phyloP scores from a whole-genome alignment of 176 grass and related monocot genomes.

The Phoenix roebelenii region DNA sequence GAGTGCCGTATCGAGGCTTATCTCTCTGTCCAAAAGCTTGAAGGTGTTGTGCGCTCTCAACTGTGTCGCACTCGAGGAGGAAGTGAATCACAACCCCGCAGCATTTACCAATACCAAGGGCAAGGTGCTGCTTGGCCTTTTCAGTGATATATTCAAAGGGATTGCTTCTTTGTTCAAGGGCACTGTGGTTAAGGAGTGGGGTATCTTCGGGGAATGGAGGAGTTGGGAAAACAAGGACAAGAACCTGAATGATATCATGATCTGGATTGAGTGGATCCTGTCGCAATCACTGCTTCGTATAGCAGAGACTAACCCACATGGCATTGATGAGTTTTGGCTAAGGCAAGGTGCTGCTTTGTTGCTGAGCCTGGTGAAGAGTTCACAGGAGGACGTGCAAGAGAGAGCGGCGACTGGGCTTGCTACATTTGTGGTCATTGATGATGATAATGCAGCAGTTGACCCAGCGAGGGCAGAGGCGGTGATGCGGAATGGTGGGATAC shows the following conservation, averaged over 20 bases:
- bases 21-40: constrained; percentile 65
- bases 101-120: constrained; percentile 67
- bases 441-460: constrained; percentile 86
- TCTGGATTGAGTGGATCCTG: constrained; percentile 83
- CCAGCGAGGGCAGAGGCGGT: constrained; percentile 78
- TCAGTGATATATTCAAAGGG: constrained; percentile 44
- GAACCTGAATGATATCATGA: constrained; percentile 47
- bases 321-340: constrained; percentile 90
- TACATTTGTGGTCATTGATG: constrained; percentile 93
- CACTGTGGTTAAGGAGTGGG: constrained; percentile 36
- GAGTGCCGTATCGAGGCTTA: constrained; percentile 50
- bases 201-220: constrained; percentile 46
- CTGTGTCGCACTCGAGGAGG: constrained; percentile 57
- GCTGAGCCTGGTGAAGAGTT: constrained; percentile 61
- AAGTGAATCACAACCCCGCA: constrained; percentile 43
- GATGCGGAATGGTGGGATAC: constrained; percentile 81
- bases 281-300: constrained; percentile 76
- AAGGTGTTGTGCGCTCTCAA: constrained; percentile 59
- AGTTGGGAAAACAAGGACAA: constrained; percentile 45
- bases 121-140: constrained; percentile 68
- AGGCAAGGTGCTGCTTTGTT: constrained; percentile 69
- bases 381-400: constrained; percentile 89
- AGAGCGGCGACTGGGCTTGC: constrained; percentile 80
- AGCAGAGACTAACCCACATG: constrained; percentile 57
- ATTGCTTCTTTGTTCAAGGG: constrained; percentile 42